Evolutionary conservation across 495 filamentous ascomycete genomes (phyloP), one percentile per base, ranked within the genome.

Genomic region (Pyrenula aspistea): DNA sequence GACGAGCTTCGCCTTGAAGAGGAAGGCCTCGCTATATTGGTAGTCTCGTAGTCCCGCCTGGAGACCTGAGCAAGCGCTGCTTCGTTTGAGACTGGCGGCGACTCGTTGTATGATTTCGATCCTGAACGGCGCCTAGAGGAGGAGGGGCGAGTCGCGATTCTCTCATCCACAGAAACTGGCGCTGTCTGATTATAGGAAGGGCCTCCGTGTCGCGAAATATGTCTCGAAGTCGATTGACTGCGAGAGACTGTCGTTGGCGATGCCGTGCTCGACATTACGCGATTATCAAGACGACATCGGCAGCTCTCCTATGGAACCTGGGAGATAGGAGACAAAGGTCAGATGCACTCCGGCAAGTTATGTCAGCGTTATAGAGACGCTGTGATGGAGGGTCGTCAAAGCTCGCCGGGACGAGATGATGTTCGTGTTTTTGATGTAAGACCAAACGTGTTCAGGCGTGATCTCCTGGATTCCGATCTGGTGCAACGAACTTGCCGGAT

Each of bases 41-140:
- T 70, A 50, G 78, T 71, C 63, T 85, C 83, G 57, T 73, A 78
- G 55, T 86, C 83, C 50, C 75, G 73, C 49, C 78, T 77, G 56
- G 76, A 76, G 58, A 82, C 72, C 57, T 70, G 74, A 47, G 76
- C 73, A 23, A 83, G 71, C 10, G 74, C 71, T 54, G 71, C 71
- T 60, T 78, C 72, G 55, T 80, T 79, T 23, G 78, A 71, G 2
- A 73, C 67, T 8, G 78, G 73, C 31, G 73, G 75, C 56, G 67
- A 69, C 54, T 77, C 70, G 62, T 81, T 72, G 49, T 81, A 73
- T 24, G 78, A 71, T 55, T 77, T 75, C 8, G 79, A 77, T 56
- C 72, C 68, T 15, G 79, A 70, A 2, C 71, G 72, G 23, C 57
- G 59, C 60, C 65, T 58, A 66, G 71, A 64, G 57, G 70, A 58